Evolutionary conservation across 148 eudicot genomes (phyloP).

Genomic region (Fagopyrum homotropicum): DNA sequence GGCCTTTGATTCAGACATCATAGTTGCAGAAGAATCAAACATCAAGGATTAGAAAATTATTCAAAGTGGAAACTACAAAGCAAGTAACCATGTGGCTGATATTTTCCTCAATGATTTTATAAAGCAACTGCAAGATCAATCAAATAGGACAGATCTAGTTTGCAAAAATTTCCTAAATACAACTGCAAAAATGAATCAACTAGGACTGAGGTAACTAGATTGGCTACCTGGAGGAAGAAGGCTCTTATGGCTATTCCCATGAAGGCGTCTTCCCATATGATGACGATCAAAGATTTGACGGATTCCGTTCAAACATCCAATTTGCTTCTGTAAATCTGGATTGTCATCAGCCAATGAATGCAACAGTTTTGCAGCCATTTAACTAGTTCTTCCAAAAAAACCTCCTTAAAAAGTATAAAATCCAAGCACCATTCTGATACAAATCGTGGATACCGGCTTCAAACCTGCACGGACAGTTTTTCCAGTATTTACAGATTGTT

Average conservation of each 20-base stretch:
- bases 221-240: constrained; percentile 46
- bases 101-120: neutral
- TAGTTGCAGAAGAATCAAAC: too few species aligned
- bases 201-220: neutral
- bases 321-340: constrained; percentile 88
- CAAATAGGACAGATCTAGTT: neutral
- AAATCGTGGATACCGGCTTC: neutral
- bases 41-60: too few species aligned
- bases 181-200: neutral
- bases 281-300: constrained; percentile 71
- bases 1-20: too few species aligned
- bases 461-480: neutral
- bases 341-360: constrained; percentile 88
- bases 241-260: constrained; percentile 41
- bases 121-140: neutral
- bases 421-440: neutral
- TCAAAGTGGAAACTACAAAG: neutral
- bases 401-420: neutral
- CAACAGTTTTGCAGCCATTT: constrained; percentile 86
- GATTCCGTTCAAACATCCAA: constrained; percentile 83
- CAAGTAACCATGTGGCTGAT: neutral
- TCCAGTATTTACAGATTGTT: neutral
- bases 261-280: constrained; percentile 51
- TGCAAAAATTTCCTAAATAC: neutral
- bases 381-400: neutral